Percentiles rank a stretch among this genome's conserved stretches.
Evolutionary conservation across 176 grass and related monocot species (phyloP).

Genomic region (Coix lacrymajobi): DNA sequence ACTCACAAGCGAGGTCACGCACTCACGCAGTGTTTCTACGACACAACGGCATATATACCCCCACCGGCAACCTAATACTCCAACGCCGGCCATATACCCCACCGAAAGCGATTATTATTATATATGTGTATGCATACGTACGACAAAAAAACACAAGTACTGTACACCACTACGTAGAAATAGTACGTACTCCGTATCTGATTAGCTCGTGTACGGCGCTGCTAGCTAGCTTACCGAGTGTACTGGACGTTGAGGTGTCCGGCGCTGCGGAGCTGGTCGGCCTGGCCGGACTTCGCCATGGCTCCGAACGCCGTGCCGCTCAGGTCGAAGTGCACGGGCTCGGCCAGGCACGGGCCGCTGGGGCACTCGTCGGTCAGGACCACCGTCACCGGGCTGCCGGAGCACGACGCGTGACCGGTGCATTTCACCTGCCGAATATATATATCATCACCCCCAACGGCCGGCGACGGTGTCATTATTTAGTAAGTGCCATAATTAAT

Average conservation of each 20-base stretch:
- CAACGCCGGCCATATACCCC: too few relatives aligned
- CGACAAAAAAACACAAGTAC: too few relatives aligned
- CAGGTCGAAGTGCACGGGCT: slow-evolving; percentile 49
- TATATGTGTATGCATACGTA: too few relatives aligned
- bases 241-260: slow-evolving; percentile 37
- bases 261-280: slow-evolving; percentile 29
- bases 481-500: neutral
- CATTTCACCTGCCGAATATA: slow-evolving; percentile 27
- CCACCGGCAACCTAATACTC: too few relatives aligned
- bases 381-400: slow-evolving; percentile 30
- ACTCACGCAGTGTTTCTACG: neutral
- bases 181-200: too few relatives aligned
- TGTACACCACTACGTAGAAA: too few relatives aligned
- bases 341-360: neutral
- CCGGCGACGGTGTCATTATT: neutral
- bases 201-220: neutral
- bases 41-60: too few relatives aligned
- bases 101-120: too few relatives aligned
- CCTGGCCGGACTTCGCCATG: slow-evolving; percentile 34
- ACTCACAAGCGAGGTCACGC: too few relatives aligned
- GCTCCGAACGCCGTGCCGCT: slow-evolving; percentile 21
- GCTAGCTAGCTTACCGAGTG: slow-evolving; percentile 1
- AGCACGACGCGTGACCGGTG: slow-evolving; percentile 34
- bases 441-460: neutral
- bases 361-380: slow-evolving; percentile 50